Percentiles rank a stretch among this genome's conserved stretches.
Evolutionary conservation across 148 eudicot species (phyloP).

Genomic region (Vaccinium corymbosum): DNA sequence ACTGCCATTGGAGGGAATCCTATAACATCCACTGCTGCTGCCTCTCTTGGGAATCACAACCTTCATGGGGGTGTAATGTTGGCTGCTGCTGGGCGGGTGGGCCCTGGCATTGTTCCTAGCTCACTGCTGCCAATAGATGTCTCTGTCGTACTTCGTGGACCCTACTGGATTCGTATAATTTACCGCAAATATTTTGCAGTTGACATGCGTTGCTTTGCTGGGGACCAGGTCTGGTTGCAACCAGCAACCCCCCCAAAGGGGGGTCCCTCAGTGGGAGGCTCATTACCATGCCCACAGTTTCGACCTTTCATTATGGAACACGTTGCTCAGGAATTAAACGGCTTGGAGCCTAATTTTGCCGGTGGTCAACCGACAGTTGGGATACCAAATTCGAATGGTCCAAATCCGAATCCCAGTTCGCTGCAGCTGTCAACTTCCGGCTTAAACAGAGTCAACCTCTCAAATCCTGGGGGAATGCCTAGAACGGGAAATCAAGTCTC

Average conservation of each 20-base stretch:
- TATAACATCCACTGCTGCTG: constrained; percentile 38
- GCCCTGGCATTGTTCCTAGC: constrained; percentile 97
- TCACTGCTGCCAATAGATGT: constrained; percentile 96
- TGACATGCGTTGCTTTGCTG: constrained; percentile 99
- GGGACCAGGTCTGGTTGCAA: constrained; percentile 99
- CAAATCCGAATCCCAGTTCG: constrained; percentile 41
- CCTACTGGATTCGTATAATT: constrained; percentile 93
- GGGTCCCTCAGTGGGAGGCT: constrained; percentile 89
- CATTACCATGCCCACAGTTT: constrained; percentile 97
- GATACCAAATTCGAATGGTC: constrained; percentile 38
- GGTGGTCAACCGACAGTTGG: constrained; percentile 64
- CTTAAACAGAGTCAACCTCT: constrained; percentile 54
- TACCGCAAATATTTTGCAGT: constrained; percentile 95
- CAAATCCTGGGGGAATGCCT: constrained; percentile 46
- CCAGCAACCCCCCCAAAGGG: constrained; percentile 99
- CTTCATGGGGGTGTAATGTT: constrained; percentile 52
- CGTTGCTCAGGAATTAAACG: constrained; percentile 97
- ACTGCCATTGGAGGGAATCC: constrained; percentile 48
- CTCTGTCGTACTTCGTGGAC: constrained; percentile 93
- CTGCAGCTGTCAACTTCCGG: constrained; percentile 43
- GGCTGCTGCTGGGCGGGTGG: constrained; percentile 80
- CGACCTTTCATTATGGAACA: constrained; percentile 99
- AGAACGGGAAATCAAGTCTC: constrained; percentile 60
- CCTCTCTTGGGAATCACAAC: constrained; percentile 53
- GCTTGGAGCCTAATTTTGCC: constrained; percentile 77